These are phyloP conservation scores for Boletus rufocinnamomeus DNA, from an alignment of 768 basidiomycete species.

Conservation along the genomic window DNA sequence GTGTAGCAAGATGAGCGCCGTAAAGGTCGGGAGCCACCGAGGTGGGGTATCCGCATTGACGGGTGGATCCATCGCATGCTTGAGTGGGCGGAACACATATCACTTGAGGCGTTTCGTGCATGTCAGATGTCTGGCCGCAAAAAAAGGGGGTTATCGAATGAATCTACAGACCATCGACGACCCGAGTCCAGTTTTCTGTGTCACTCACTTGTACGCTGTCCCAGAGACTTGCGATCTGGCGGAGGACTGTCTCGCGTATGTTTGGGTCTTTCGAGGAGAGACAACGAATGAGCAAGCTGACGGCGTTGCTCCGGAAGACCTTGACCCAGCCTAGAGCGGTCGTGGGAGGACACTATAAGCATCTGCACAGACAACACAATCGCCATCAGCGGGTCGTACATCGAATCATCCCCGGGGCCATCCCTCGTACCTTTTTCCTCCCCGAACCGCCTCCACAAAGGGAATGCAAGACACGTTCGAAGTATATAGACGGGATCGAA, in stretches of 20 bases:
- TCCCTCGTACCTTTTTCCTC: too few species aligned
- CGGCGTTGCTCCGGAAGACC: constrained; percentile 79
- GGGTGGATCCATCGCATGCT: constrained; percentile 16
- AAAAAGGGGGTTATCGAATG: background rate
- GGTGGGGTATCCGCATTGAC: constrained; percentile 50
- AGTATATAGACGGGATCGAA: too few species aligned
- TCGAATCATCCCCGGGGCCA: too few species aligned
- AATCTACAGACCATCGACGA: background rate
- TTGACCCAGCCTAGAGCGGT: constrained; percentile 79
- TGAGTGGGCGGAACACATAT: constrained; percentile 55
- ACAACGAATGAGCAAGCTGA: constrained; percentile 71
- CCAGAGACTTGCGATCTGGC: constrained; percentile 63
- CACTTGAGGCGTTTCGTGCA: constrained; percentile 80
- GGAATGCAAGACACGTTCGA: too few species aligned
- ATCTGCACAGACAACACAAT: too few species aligned
- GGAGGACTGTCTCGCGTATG: constrained; percentile 61
- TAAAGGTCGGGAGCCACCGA: constrained; percentile 70
- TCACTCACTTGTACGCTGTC: constrained; percentile 60
- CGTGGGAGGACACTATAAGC: constrained; percentile 50
- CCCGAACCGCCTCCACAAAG: too few species aligned
- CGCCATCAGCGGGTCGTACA: too few species aligned
- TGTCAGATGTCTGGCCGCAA: constrained; percentile 50
- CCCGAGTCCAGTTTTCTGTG: background rate
- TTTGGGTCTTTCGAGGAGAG: constrained; percentile 72
- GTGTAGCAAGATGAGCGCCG: constrained; percentile 81